Evolutionary conservation across 129 eudicot species (phyloP), one percentile per base, ranked within the genome.

Genomic region (Centella asiatica): DNA sequence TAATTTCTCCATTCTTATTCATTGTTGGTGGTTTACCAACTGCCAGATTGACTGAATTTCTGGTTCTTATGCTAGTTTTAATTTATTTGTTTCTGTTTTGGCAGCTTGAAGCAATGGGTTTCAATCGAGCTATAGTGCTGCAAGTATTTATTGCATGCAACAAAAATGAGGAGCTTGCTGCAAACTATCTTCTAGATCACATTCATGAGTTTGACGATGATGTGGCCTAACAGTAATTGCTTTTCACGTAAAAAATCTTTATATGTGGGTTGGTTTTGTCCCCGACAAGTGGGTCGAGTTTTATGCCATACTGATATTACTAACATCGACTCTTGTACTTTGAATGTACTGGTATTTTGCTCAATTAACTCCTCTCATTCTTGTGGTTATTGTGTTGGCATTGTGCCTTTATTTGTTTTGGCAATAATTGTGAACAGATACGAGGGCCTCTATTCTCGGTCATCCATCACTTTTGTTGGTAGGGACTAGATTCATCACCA

Each of bases 81-180:
- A 20, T 59, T 61, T 24, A 22, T 45, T 42, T 44, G 32, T 9
- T 13, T 27, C 39, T 40, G 56, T 55, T 42, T 34, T 20, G 36
- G 66, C 80, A 84, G 87, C 84, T 84, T 26, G 87, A 80, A 69
- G 87, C 84, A 5, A 77, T 84, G 93, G 93, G 93, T 44, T 84
- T 80, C 37, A 76, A 78, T 56, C 81, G 84, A 56, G 79, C 77
- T 27, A 28, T 81, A 50, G 93, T 77, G 40, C 40, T 84, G 69
- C 77, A 84, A 66, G 93, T 84, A 5, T 84, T 29, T 33, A 71
- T 84, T 24, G 93, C 93, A 4, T 84, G 87, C 84, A 84, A 84
- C 84, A 84, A 81, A 77, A 77, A 84, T 31, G 86, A 84, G 73
- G 83, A 77, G 66, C 70, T 84, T 72, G 84, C 86, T 46, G 87